Evolutionary conservation across 2,329 filamentous ascomycete species (phyloP).

Genomic region (Taxawa tesnikishii): DNA sequence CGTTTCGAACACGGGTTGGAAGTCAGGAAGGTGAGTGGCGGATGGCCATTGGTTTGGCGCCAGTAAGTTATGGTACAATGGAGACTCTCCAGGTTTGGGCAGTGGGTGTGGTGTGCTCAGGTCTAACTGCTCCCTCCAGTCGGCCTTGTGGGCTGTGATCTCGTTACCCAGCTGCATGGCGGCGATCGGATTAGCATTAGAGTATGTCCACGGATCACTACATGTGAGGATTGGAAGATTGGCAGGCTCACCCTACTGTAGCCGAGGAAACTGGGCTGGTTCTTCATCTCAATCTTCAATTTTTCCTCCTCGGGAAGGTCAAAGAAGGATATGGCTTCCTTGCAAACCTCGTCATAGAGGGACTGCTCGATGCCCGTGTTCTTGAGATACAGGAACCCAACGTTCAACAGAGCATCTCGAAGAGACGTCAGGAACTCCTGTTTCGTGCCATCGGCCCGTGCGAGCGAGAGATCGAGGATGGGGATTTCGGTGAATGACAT

Average conservation of each 20-base stretch:
- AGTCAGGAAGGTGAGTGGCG: constrained; percentile 47
- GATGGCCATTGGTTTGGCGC: constrained; percentile 74
- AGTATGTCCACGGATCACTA: too few species aligned
- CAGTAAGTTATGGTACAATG: constrained; percentile 62
- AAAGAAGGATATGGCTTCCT: constrained; percentile 62
- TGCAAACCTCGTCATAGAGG: constrained; percentile 53
- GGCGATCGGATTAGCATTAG: constrained; percentile 1
- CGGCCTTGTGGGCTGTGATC: constrained; percentile 59
- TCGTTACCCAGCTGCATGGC: constrained; percentile 43
- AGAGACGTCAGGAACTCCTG: constrained; percentile 58
- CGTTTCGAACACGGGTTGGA: constrained; percentile 55
- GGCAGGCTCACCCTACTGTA: constrained; percentile 27
- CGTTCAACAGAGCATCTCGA: constrained; percentile 65
- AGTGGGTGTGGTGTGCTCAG: constrained; percentile 66
- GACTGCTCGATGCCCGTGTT: constrained; percentile 61
- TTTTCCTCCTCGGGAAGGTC: constrained; percentile 66
- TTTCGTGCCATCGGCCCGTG: constrained; percentile 53
- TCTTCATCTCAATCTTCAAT: constrained; percentile 43
- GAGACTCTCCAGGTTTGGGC: constrained; percentile 48
- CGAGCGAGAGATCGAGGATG: constrained; percentile 61
- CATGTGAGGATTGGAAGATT: not conserved
- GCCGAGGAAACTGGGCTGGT: constrained; percentile 33
- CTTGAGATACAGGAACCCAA: constrained; percentile 79
- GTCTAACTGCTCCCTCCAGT: constrained; percentile 80
- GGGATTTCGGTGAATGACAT: constrained; percentile 58